phyloP scores from a whole-genome alignment of 139 green algal genomes.

The Tetratostichococcus sp. region DNA sequence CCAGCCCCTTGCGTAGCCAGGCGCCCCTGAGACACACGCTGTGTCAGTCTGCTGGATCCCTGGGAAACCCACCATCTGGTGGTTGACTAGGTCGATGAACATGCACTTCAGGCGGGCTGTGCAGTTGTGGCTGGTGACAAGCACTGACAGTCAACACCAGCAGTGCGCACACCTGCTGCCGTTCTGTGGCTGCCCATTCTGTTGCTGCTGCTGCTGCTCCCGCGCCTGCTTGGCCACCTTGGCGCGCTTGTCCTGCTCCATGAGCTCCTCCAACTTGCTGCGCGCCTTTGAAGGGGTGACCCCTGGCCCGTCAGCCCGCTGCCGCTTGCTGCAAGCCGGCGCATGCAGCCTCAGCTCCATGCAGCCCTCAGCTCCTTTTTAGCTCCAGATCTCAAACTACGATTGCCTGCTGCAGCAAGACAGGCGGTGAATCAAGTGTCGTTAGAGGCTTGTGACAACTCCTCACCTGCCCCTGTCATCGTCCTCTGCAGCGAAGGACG shows the following conservation, averaged over 20 bases:
- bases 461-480: neutral
- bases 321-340: neutral
- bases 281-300: constrained; percentile 11
- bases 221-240: constrained; percentile 23
- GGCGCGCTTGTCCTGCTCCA: constrained; percentile 43
- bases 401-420: too few relatives aligned
- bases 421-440: too few relatives aligned
- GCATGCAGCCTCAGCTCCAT: too few relatives aligned
- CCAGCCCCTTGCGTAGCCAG: constrained; percentile 78
- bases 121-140: too few relatives aligned
- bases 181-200: neutral
- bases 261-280: constrained; percentile 76
- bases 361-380: too few relatives aligned
- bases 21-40: neutral
- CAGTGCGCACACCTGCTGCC: neutral
- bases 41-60: too few relatives aligned
- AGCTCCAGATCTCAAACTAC: too few relatives aligned
- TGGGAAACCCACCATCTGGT: too few relatives aligned
- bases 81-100: neutral
- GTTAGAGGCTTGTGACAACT: too few relatives aligned
- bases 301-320: neutral
- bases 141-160: too few relatives aligned
- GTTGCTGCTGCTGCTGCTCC: constrained; percentile 23
- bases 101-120: neutral
- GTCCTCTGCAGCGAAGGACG: constrained; percentile 21